Percentiles rank a stretch among this genome's conserved stretches.
phyloP scores from a whole-genome alignment of 2,329 filamentous ascomycete species.

The Diaporthe eres region DNA sequence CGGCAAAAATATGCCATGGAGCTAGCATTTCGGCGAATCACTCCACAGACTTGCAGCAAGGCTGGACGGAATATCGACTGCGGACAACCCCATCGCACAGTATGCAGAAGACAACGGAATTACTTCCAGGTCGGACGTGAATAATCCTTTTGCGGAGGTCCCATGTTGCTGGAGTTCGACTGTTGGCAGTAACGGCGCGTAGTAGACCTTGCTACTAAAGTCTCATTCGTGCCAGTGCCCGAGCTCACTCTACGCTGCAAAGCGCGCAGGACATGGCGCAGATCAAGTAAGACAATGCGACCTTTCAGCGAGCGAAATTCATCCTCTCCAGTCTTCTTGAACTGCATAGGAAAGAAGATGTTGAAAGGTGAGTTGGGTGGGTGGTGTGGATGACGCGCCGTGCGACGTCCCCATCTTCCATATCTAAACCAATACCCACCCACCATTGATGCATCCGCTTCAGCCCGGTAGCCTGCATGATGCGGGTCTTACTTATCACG shows the following conservation, averaged over 20 bases:
- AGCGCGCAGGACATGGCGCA: neutral
- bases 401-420: neutral
- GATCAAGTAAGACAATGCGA: neutral
- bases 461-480: constrained; percentile 22
- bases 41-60: constrained; percentile 4
- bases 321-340: neutral
- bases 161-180: neutral
- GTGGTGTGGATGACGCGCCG: neutral
- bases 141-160: neutral
- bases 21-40: neutral
- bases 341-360: neutral
- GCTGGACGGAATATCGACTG: neutral
- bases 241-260: neutral
- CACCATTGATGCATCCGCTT: neutral
- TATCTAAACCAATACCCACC: neutral
- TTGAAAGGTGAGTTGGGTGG: neutral
- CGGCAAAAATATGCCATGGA: neutral
- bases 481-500: constrained; percentile 21
- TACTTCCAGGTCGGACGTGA: neutral
- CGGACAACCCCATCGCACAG: constrained; percentile 11
- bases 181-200: neutral
- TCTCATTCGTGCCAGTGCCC: neutral
- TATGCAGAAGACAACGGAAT: neutral
- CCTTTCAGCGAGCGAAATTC: neutral
- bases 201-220: neutral